phyloP scores from a whole-genome alignment of 495 filamentous ascomycete species.

The Parathielavia hyrcaniae region DNA sequence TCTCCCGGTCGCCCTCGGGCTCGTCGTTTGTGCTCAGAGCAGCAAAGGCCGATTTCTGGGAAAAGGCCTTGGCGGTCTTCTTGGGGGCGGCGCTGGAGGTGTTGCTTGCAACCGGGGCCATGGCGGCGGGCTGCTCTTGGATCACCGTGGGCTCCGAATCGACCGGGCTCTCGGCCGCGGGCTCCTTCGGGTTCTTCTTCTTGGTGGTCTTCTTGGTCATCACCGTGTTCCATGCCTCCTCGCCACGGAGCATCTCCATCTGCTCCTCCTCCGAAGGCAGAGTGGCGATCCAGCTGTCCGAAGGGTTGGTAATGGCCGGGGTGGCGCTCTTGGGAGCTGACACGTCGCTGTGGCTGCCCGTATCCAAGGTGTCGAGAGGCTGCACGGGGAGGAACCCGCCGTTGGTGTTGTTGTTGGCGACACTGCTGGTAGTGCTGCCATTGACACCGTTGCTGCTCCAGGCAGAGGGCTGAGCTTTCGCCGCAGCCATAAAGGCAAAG shows the following conservation, averaged over 20 bases:
- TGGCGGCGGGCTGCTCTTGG: slow-evolving; percentile 20
- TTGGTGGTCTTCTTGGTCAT: slow-evolving; percentile 59
- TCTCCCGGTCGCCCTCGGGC: slow-evolving; percentile 39
- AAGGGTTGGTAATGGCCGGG: slow-evolving; percentile 25
- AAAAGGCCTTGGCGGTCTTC: slow-evolving; percentile 30
- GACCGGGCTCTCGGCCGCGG: slow-evolving; percentile 25
- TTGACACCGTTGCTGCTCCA: slow-evolving; percentile 51
- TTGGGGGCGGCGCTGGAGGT: slow-evolving; percentile 16
- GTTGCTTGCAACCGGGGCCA: slow-evolving; percentile 22
- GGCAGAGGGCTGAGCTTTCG: slow-evolving; percentile 48
- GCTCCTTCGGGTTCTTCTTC: slow-evolving; percentile 45
- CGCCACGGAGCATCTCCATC: slow-evolving; percentile 58
- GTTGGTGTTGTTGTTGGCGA: slow-evolving; percentile 29
- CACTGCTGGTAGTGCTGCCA: slow-evolving; percentile 27
- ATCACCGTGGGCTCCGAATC: slow-evolving; percentile 25
- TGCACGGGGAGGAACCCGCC: slow-evolving; percentile 38
- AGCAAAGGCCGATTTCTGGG: slow-evolving; percentile 44
- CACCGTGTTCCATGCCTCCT: slow-evolving; percentile 71
- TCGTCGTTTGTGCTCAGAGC: slow-evolving; percentile 38
- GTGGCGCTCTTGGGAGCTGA: slow-evolving; percentile 24
- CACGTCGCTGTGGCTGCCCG: slow-evolving; percentile 23
- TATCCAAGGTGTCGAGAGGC: slow-evolving; percentile 72
- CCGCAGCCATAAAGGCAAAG: slow-evolving; percentile 46
- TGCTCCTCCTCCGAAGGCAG: slow-evolving; percentile 83
- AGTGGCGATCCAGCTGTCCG: slow-evolving; percentile 48